Evolutionary conservation across 2,329 filamentous ascomycete species (phyloP).

Genomic region (Diaporthe citri): DNA sequence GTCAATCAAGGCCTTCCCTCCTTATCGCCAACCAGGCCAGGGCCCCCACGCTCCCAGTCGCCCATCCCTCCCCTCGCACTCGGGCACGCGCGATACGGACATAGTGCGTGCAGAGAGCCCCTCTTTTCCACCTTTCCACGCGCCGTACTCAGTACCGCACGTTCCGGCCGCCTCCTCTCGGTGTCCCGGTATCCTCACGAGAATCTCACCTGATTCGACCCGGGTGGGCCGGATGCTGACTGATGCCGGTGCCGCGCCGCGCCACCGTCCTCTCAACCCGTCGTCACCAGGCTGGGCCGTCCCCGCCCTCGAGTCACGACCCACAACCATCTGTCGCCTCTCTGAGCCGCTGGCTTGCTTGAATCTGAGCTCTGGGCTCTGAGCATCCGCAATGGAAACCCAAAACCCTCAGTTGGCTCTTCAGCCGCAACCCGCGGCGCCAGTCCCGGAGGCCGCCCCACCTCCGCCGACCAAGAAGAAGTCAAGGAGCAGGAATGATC

Average conservation of each 20-base stretch:
- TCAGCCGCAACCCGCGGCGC: conserved; percentile 19
- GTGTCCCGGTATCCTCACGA: conserved; percentile 7
- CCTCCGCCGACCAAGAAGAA: conserved; percentile 59
- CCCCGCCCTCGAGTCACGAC: background rate
- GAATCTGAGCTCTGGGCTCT: background rate
- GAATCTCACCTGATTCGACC: conserved; percentile 17
- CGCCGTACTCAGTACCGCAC: background rate
- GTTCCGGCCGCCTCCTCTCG: background rate
- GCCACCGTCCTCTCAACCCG: conserved; percentile 5
- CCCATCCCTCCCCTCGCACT: background rate
- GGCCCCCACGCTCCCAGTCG: background rate
- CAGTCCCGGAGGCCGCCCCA: background rate
- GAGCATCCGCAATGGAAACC: conserved; percentile 32
- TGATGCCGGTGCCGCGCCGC: conserved; percentile 30
- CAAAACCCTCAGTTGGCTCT: conserved; percentile 29
- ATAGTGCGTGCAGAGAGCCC: conserved; percentile 20
- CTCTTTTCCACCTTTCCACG: background rate
- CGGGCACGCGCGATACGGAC: background rate
- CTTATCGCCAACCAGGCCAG: conserved; percentile 17
- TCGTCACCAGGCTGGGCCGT: conserved; percentile 7
- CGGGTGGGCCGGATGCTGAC: conserved; percentile 35
- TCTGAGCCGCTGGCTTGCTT: background rate
- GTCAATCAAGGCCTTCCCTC: conserved; percentile 17
- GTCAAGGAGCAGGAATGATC: conserved; percentile 61
- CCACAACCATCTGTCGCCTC: background rate